Base-by-base conservation (phyloP, 148 eudicot genomes). In the Cornus suecica region DNA sequence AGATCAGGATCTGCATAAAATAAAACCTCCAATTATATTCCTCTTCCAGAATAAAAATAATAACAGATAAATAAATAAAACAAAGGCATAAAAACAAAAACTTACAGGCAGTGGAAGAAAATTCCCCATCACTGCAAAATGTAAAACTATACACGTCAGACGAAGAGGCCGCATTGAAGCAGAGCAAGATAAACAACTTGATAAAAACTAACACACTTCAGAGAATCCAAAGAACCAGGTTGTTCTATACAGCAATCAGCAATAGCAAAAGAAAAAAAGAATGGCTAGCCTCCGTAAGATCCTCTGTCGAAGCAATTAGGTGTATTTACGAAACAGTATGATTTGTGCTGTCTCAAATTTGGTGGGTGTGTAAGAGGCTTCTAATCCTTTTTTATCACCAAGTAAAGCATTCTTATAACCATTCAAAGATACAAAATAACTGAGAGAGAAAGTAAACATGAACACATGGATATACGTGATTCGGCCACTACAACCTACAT, bases 1-100 rank as follows among this genome's bases (percentile, higher is more conserved):
- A 90, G 87, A 83, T 90, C 97, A 77, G 89, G 98, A 87, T 89
- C 98, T 94, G 86, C 65, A 81, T 16, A 66, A 30, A 81, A 68
- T 29, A 48, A 51, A 41, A 58, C 0, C 27, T 45, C 48, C 24
- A 26, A 81, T 9, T 71, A 69, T 4, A 20, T 77, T n/a, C 11
- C 5, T 30, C 4, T 7, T 11, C 69, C 24, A 26, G 2, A 71
- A 82, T 5, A 25, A 16, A 56, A 41, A 1, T 48, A 51, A 70
- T n/a, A n/a, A n/a, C n/a, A n/a, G n/a, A 65, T 15, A 10, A 20
- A 34, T 60, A 60, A 65, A 8, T 29, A 29, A 75, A 27, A 52
- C 28, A 30, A 51, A 37, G 42, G 42, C 42, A 66, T 45, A 66
- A 66, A 45, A 65, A 74, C 9, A 29, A 60, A 65, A 63, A 82